phyloP scores from a whole-genome alignment of 805 yeast species.

The Diddensiella transvaalensis region DNA sequence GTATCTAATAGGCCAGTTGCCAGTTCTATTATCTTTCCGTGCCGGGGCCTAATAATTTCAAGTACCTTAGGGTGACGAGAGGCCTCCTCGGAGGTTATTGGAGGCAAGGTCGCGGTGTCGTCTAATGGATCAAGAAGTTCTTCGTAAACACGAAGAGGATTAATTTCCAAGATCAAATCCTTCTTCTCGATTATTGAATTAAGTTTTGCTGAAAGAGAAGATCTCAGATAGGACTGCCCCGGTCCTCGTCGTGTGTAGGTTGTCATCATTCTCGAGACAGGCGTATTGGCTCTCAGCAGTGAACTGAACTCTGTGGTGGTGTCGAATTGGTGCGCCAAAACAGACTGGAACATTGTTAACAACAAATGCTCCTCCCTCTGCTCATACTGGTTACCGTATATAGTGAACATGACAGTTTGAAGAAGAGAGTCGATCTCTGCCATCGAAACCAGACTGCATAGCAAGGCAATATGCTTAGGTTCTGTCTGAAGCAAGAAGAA shows the following conservation, averaged over 20 bases:
- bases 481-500: conserved; percentile 38
- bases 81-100: conserved; percentile 32
- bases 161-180: conserved; percentile 32
- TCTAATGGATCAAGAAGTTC: conserved; percentile 26
- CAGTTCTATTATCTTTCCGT: conserved; percentile 21
- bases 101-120: conserved; percentile 15
- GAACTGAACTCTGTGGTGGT: conserved; percentile 34
- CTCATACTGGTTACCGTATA: conserved; percentile 41
- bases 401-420: conserved; percentile 39
- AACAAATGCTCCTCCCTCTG: conserved; percentile 39
- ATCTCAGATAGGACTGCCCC: conserved; percentile 37
- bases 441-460: conserved; percentile 33
- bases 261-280: conserved; percentile 39
- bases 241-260: conserved; percentile 39
- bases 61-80: conserved; percentile 30
- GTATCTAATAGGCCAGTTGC: conserved; percentile 42
- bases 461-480: conserved; percentile 35
- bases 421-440: conserved; percentile 37
- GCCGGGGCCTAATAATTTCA: conserved; percentile 30
- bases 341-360: conserved; percentile 38
- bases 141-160: conserved; percentile 34
- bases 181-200: conserved; percentile 27
- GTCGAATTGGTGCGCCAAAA: conserved; percentile 37
- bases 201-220: conserved; percentile 29
- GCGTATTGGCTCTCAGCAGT: conserved; percentile 37